phyloP scores from a whole-genome alignment of 2,329 filamentous ascomycete species.

The Xylaria hypoxylon region DNA sequence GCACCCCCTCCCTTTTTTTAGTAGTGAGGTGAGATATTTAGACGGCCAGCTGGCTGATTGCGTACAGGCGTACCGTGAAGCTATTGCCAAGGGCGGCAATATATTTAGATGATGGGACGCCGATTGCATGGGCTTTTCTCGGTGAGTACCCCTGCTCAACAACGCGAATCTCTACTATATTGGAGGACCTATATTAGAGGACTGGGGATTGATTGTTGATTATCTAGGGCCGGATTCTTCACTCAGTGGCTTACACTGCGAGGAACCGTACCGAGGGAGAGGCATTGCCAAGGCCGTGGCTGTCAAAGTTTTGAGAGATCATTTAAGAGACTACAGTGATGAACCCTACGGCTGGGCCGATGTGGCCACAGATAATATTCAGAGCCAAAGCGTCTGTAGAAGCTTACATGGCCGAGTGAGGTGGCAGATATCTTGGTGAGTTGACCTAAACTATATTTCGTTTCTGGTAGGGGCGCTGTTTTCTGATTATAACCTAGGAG shows the following conservation, averaged over 20 bases:
- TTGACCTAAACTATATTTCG: constrained; percentile 22
- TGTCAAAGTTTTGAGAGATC: constrained; percentile 66
- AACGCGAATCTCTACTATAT: constrained; percentile 42
- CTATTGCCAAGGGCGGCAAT: constrained; percentile 60
- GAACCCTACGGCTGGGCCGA: constrained; percentile 71
- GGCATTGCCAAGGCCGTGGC: constrained; percentile 73
- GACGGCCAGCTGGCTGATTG: background rate
- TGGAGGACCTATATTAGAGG: constrained; percentile 29
- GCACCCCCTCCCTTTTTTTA: background rate
- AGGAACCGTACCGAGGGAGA: constrained; percentile 68
- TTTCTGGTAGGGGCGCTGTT: constrained; percentile 2
- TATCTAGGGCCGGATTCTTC: constrained; percentile 67
- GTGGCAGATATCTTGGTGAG: constrained; percentile 72
- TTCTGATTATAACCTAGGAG: constrained; percentile 44
- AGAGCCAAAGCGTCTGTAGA: constrained; percentile 71
- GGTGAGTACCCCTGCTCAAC: constrained; percentile 50
- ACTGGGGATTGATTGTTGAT: constrained; percentile 1
- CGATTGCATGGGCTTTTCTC: constrained; percentile 74
- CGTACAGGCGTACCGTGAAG: constrained; percentile 35
- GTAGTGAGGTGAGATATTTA: background rate
- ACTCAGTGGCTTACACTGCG: constrained; percentile 70
- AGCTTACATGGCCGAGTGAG: constrained; percentile 67
- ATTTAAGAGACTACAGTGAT: constrained; percentile 57
- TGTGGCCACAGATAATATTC: constrained; percentile 69
- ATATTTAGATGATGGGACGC: constrained; percentile 58